phyloP scores from a whole-genome alignment of 768 basidiomycete genomes.

The Mycena kentingensis region DNA sequence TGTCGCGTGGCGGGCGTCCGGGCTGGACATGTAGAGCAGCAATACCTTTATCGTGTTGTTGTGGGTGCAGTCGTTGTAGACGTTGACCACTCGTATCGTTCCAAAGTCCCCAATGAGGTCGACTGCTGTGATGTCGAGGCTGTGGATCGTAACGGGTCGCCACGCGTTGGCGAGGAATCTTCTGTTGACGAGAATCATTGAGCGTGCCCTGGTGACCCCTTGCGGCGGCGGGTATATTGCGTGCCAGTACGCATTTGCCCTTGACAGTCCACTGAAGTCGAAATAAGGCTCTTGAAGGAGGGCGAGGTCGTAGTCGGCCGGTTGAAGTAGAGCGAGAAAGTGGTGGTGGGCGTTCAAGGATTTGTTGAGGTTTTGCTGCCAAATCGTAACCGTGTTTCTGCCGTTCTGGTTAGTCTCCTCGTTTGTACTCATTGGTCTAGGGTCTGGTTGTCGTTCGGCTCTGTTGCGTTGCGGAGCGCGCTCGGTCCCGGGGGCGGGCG shows the following conservation, averaged over 20 bases:
- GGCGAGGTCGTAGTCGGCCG: conserved; percentile 32
- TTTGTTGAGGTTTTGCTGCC: conserved; percentile 34
- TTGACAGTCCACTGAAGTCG: conserved; percentile 24
- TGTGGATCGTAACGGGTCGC: conserved; percentile 23
- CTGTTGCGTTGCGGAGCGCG: no score
- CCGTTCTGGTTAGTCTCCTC: no score
- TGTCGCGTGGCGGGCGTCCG: neutral
- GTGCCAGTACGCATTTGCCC: conserved; percentile 11
- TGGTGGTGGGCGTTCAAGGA: conserved; percentile 23
- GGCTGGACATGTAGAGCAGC: neutral
- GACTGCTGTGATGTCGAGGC: conserved; percentile 29
- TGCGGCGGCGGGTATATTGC: conserved; percentile 16
- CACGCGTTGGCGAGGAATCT: conserved; percentile 24
- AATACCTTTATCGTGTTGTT: conserved; percentile 11
- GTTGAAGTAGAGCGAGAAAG: conserved; percentile 13
- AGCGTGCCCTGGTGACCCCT: conserved; percentile 4
- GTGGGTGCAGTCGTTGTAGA: conserved; percentile 33
- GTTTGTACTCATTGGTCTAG: no score
- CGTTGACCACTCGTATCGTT: conserved; percentile 29
- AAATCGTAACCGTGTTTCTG: no score
- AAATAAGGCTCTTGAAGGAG: conserved; percentile 43
- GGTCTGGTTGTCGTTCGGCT: no score
- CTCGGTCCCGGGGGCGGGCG: no score
- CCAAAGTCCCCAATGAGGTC: conserved; percentile 21
- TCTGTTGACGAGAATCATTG: conserved; percentile 26